A percentile compares a stretch with the other conserved stretches of the same genome.
phyloP scores from a whole-genome alignment of 106 monocot species.

The Allium sativum region DNA sequence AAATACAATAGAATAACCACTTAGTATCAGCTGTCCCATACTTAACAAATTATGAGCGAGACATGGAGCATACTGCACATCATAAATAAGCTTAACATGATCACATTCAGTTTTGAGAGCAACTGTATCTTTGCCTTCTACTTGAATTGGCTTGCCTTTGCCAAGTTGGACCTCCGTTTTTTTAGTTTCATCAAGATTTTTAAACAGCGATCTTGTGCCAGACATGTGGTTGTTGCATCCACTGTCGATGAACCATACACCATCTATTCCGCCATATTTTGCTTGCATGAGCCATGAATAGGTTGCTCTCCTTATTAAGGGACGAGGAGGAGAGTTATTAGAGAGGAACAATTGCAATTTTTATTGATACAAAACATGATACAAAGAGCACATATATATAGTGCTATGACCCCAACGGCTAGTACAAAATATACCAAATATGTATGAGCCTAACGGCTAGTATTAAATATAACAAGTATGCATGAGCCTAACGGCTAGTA shows the following conservation, averaged over 20 bases:
- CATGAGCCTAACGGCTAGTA: too few relatives aligned
- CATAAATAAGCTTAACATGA: neutral
- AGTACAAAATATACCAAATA: too few relatives aligned
- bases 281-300: neutral
- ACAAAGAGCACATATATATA: too few relatives aligned
- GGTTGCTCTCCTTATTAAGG: neutral
- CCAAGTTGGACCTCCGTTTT: neutral
- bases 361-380: too few relatives aligned
- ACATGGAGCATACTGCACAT: neutral
- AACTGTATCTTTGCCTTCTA: constrained; percentile 1
- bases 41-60: neutral
- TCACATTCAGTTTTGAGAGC: neutral
- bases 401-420: too few relatives aligned
- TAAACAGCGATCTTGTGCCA: neutral
- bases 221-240: constrained; percentile 1
- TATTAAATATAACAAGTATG: too few relatives aligned
- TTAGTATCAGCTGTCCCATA: neutral
- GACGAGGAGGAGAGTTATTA: too few relatives aligned
- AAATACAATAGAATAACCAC: neutral
- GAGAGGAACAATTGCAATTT: too few relatives aligned
- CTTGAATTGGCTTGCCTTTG: neutral
- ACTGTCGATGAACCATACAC: neutral
- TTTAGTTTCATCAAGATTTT: constrained; percentile 1
- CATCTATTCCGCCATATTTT: neutral
- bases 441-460: too few relatives aligned